Evolutionary conservation across 768 basidiomycete genomes (phyloP), one percentile per base, ranked within the genome.

Genomic region (Galerina marginata): DNA sequence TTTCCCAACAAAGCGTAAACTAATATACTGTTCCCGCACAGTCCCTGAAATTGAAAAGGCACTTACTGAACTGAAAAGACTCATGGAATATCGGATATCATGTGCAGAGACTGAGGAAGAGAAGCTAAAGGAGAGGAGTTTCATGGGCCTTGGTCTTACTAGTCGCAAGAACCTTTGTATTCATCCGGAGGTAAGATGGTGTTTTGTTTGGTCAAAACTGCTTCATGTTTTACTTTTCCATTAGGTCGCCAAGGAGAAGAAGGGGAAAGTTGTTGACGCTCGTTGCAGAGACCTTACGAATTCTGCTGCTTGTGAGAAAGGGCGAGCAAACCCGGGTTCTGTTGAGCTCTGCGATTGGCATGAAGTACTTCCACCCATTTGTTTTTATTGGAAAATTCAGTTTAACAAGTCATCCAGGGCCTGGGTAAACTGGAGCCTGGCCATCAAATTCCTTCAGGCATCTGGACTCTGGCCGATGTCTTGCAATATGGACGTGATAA

Each of bases 1-100:
- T 76, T 92, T 95, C 73, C 92, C 95, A 20, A 91, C 90, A 6
- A 89, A 89, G 61, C 85, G 97, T 61, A 99, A 99, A 74, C 88
- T 99, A 59, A 90, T 99, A 62, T 99, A 99, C 74, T 99, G 97
- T 74, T 99, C 97, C 9, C 95, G 97, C 68, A 99, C 97, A 9
- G 97, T 99, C 9, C 97, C 97, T 3, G 97, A 99, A 77, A 99
- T 99, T 64, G 97, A 99, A 74, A 99, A 99, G 73, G 97, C 96
- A 0, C 80, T 99, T 59, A 88, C 95, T 3, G 97, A 99, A 76
- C 77, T 99, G 71, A 97, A 98, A 72, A 81, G 96, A 51, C 77
- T 99, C 20, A 93, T 99, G 87, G 87, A 86, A 25, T 99, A 99
- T 74, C 88, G 97, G 43, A 82, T 87, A 65, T 76, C 81, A 9